Percentiles rank a stretch among this genome's conserved stretches.
phyloP scores from a whole-genome alignment of 1,284 basidiomycete genomes.

The Stereum hirsutum region DNA sequence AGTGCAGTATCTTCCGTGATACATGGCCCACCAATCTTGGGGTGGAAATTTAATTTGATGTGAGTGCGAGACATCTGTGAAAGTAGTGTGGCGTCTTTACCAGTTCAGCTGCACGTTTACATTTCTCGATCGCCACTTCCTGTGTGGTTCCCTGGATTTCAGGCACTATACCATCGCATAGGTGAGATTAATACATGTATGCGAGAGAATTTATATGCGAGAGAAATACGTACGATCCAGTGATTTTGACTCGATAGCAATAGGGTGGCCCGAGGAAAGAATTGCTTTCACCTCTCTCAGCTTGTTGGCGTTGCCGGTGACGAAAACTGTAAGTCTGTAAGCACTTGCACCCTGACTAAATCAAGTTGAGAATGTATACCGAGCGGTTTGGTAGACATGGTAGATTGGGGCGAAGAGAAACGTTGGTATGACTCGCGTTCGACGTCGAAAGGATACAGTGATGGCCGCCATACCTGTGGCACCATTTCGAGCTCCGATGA shows the following conservation, averaged over 20 bases:
- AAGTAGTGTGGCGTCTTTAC: conserved; percentile 29
- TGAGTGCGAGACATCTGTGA: neutral
- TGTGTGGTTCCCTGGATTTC: conserved; percentile 92
- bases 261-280: conserved; percentile 45
- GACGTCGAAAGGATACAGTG: too few relatives aligned
- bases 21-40: conserved; percentile 77
- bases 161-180: conserved; percentile 49
- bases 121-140: conserved; percentile 88
- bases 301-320: conserved; percentile 94
- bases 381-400: too few relatives aligned
- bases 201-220: conserved; percentile 9
- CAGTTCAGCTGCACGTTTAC: conserved; percentile 73
- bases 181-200: conserved; percentile 4
- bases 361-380: too few relatives aligned
- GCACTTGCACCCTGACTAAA: too few relatives aligned
- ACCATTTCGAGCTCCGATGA: too few relatives aligned
- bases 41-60: neutral
- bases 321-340: too few relatives aligned
- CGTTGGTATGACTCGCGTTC: neutral
- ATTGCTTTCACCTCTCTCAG: conserved; percentile 83
- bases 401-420: neutral
- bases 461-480: too few relatives aligned
- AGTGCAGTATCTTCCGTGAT: conserved; percentile 98
- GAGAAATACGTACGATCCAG: conserved; percentile 60
- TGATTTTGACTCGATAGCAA: conserved; percentile 60